A percentile compares a stretch with the other conserved stretches of the same genome.
Evolutionary conservation across 176 grass and related monocot genomes (phyloP).

Genomic region (Lolium perenne): DNA sequence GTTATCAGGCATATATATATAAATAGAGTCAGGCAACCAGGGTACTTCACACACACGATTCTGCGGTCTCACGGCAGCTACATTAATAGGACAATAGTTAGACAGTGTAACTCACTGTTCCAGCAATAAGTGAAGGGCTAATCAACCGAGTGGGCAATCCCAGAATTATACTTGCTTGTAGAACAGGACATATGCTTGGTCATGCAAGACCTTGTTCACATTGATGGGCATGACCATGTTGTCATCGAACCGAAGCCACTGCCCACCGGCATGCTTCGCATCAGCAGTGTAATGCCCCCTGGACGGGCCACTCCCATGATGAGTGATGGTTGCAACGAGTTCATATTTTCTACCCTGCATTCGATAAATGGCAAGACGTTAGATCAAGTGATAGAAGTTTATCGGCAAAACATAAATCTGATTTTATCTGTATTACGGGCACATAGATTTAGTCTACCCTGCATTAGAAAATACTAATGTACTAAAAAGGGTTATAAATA

Average conservation of each 20-base stretch:
- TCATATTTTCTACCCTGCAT: slow-evolving; percentile 83
- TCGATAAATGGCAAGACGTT: not conserved
- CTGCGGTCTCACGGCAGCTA: slow-evolving; percentile 45
- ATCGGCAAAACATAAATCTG: not conserved
- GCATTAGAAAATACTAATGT: not conserved
- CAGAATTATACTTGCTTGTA: slow-evolving; percentile 75
- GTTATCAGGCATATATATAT: slow-evolving; percentile 42
- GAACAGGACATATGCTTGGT: slow-evolving; percentile 87
- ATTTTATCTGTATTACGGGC: not conserved
- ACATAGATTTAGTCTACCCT: not conserved
- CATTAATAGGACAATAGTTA: slow-evolving; percentile 43
- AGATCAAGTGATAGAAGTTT: slow-evolving; percentile 3
- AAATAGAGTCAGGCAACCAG: slow-evolving; percentile 45
- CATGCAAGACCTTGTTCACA: slow-evolving; percentile 70
- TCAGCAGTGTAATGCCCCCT: slow-evolving; percentile 88
- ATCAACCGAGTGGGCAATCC: slow-evolving; percentile 33
- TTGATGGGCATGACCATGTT: slow-evolving; percentile 43
- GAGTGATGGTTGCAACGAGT: slow-evolving; percentile 86
- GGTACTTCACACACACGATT: slow-evolving; percentile 41
- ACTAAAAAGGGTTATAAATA: not conserved
- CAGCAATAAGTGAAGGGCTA: slow-evolving; percentile 34
- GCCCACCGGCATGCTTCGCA: slow-evolving; percentile 57
- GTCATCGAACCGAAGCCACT: slow-evolving; percentile 91
- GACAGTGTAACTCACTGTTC: slow-evolving; percentile 39
- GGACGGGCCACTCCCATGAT: slow-evolving; percentile 73